Evolutionary conservation across 164 flowering plant genomes (phyloP).

Genomic region (Magnolia changhungtana): DNA sequence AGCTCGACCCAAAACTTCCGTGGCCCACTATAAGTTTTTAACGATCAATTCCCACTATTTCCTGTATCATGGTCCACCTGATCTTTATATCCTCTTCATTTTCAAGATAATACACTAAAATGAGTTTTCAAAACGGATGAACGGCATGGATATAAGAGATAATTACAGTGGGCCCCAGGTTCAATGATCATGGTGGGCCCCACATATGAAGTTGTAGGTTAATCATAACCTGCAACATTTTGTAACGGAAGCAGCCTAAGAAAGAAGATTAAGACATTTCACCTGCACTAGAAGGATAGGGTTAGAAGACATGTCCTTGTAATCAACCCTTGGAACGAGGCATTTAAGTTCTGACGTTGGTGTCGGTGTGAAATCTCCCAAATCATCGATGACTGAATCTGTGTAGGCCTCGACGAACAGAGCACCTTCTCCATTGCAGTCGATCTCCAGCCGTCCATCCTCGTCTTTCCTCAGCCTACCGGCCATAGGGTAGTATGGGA

Average conservation of each 20-base stretch:
- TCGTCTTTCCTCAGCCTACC: slow-evolving; percentile 11
- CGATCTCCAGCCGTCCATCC: slow-evolving; percentile 5
- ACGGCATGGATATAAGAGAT: background rate
- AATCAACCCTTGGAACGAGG: background rate
- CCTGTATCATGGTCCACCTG: no score
- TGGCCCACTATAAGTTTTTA: no score
- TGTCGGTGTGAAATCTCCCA: slow-evolving; percentile 1
- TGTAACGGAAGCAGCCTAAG: background rate
- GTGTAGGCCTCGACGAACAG: slow-evolving; percentile 4
- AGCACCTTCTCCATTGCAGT: slow-evolving; percentile 13
- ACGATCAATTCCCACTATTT: no score
- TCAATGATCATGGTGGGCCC: background rate
- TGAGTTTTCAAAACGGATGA: no score
- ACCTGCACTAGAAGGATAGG: slow-evolving; percentile 6
- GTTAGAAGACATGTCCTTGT: background rate
- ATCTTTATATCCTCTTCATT: no score
- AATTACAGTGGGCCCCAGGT: background rate
- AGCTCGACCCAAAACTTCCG: no score
- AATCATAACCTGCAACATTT: background rate
- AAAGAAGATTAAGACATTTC: background rate
- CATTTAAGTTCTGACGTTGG: background rate
- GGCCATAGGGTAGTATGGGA: slow-evolving; percentile 11
- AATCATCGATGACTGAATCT: background rate
- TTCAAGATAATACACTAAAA: no score
- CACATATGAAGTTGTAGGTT: background rate